Base-by-base conservation (phyloP, 176 grass and related monocot genomes). In the Musa beccarii region DNA sequence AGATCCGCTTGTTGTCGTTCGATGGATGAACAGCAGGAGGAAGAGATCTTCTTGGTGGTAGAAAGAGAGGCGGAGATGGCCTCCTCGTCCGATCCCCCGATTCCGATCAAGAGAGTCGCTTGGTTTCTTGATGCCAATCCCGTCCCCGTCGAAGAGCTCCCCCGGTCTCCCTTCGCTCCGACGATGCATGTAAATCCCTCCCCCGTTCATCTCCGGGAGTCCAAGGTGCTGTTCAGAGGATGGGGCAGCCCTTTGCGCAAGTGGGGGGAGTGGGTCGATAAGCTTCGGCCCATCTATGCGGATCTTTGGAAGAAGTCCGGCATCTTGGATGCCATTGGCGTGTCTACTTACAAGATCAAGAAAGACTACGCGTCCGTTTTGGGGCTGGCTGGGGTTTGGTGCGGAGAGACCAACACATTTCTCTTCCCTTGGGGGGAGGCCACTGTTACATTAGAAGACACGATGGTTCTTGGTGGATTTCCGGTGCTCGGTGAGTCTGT, bases 341-440 rank as follows among this genome's bases (percentile, higher is more conserved):
- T 86, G 9, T 93, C 94, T 63, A 90, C 90, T 63, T 90, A 80
- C 82, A 69, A 86, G 52, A 79, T 85, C 75, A 86, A 87, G 82
- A 70, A 80, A 51, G 90, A 93, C 72, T 22, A 86, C 54, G 29
- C 82, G 49, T 49, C 61, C 4, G 25, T 97, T 1, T 82, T 93
- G 50, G 74, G 88, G 67, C 70, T 93, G 67, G 73, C 86, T 72
- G 84, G 86, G 54, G 86, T 89, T 78, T 97, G 94, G 94, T 90
- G 26, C 29, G 80, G 83, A 17, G 20, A 71, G 52, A 93, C 94
- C 50, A 82, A 59, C 72, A 82, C 88, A 56, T 93, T 97, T 50
- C 83, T 86, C 68, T 93, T 97, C 69, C 94, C 94, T 9, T 97
- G 94, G 94, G 93, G 83, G 49, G 90, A 97, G 84, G 86, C 88